Evolutionary conservation across 2,329 filamentous ascomycete species (phyloP).

Genomic region (Ciborinia camelliae): DNA sequence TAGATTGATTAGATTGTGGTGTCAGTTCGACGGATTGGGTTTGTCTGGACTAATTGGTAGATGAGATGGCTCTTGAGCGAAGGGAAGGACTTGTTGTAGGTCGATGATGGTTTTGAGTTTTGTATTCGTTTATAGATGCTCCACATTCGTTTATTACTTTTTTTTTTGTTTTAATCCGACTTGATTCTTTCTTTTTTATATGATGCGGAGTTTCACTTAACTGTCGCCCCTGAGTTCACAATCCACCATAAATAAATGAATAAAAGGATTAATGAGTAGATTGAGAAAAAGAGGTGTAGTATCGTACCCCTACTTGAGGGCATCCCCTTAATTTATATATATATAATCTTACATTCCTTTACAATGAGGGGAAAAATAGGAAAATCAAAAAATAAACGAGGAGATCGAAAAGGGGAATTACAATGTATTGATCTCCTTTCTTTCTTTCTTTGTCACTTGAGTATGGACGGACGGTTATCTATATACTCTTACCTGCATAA

Average conservation of each 20-base stretch:
- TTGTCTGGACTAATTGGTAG: too few relatives aligned
- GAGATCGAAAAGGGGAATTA: background rate
- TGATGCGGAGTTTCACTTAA: background rate
- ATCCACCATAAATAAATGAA: background rate
- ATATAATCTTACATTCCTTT: too few relatives aligned
- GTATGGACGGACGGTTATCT: background rate
- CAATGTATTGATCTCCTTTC: too few relatives aligned
- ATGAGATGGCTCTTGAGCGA: background rate
- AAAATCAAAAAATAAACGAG: background rate
- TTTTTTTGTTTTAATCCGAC: background rate
- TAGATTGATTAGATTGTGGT: slow-evolving; percentile 16
- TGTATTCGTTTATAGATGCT: background rate
- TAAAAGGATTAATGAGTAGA: background rate
- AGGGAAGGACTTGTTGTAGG: background rate
- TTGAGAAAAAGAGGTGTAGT: too few relatives aligned
- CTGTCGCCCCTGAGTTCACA: too few relatives aligned
- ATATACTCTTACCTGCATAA: background rate
- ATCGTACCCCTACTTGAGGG: too few relatives aligned
- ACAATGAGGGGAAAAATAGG: background rate
- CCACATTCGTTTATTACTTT: background rate
- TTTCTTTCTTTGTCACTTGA: background rate
- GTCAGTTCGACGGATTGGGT: background rate
- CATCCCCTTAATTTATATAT: too few relatives aligned
- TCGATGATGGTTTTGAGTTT: background rate
- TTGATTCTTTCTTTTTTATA: background rate